Conservation (phyloP, 768 basidiomycete species). For the Suillus subluteus region DNA sequence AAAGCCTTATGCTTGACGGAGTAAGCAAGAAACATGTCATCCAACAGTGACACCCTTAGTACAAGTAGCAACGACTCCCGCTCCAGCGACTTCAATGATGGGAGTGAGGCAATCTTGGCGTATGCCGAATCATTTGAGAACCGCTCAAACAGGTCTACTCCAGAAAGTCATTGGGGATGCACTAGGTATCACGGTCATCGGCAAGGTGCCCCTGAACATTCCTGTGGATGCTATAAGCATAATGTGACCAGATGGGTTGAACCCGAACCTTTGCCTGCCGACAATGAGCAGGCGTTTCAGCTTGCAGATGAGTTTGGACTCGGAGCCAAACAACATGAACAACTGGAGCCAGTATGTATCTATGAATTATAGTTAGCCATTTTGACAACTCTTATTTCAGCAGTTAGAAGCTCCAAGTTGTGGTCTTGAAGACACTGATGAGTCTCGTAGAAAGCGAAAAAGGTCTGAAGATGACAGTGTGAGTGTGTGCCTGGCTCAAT, state of each 20-base stretch:
- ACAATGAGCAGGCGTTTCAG: no score
- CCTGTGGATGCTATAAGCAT: neutral
- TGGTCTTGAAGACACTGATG: neutral
- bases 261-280: neutral
- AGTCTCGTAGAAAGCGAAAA: no score
- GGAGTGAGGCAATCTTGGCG: neutral
- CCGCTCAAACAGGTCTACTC: neutral
- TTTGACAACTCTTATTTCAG: neutral
- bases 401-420: neutral
- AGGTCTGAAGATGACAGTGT: no score
- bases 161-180: neutral
- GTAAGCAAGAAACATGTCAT: no score
- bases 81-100: neutral
- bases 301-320: neutral
- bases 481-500: no score
- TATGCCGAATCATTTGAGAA: neutral
- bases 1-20: no score
- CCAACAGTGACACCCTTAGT: no score
- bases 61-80: no score
- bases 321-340: neutral
- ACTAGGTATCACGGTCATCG: neutral
- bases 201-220: neutral
- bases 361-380: neutral
- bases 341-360: neutral
- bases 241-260: accelerated